phyloP scores from a whole-genome alignment of 805 yeast genomes.

The Saccharomycopsis javanensis region DNA sequence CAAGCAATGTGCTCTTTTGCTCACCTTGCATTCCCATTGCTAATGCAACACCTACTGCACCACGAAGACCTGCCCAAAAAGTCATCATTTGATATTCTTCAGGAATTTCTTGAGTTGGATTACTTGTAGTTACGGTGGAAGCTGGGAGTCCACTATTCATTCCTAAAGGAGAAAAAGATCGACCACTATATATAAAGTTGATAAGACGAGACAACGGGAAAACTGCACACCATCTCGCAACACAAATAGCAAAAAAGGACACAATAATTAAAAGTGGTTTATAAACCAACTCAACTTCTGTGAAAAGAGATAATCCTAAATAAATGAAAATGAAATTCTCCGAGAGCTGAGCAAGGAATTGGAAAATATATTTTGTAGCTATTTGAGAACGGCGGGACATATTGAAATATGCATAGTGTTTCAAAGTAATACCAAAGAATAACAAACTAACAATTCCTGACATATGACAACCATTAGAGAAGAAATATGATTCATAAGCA shows the following conservation, averaged over 20 bases:
- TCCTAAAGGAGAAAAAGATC: slow-evolving; percentile 36
- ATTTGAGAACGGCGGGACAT: slow-evolving; percentile 97
- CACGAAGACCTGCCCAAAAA: slow-evolving; percentile 98
- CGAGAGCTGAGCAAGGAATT: slow-evolving; percentile 84
- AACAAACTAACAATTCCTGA: slow-evolving; percentile 92
- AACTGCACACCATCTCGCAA: slow-evolving; percentile 95
- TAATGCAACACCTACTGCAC: slow-evolving; percentile 98
- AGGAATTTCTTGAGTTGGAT: slow-evolving; percentile 74
- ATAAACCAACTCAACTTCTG: slow-evolving; percentile 91
- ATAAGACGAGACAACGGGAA: slow-evolving; percentile 83
- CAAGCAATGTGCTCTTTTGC: slow-evolving; percentile 74
- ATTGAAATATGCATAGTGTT: slow-evolving; percentile 93
- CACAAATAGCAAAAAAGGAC: slow-evolving; percentile 81
- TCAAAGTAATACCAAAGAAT: slow-evolving; percentile 93
- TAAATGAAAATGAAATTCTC: slow-evolving; percentile 96
- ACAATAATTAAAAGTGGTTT: slow-evolving; percentile 88
- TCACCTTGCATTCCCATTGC: slow-evolving; percentile 98
- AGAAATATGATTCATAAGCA: slow-evolving; percentile 94
- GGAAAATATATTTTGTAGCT: slow-evolving; percentile 91
- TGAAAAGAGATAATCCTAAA: slow-evolving; percentile 85
- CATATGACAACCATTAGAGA: slow-evolving; percentile 98
- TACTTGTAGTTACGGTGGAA: slow-evolving; percentile 1
- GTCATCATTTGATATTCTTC: slow-evolving; percentile 97
- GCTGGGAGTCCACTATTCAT: slow-evolving; percentile 19
- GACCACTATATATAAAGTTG: slow-evolving; percentile 65